Evolutionary conservation across 2,329 filamentous ascomycete genomes (phyloP).

Genomic region (Xylariales sp.): DNA sequence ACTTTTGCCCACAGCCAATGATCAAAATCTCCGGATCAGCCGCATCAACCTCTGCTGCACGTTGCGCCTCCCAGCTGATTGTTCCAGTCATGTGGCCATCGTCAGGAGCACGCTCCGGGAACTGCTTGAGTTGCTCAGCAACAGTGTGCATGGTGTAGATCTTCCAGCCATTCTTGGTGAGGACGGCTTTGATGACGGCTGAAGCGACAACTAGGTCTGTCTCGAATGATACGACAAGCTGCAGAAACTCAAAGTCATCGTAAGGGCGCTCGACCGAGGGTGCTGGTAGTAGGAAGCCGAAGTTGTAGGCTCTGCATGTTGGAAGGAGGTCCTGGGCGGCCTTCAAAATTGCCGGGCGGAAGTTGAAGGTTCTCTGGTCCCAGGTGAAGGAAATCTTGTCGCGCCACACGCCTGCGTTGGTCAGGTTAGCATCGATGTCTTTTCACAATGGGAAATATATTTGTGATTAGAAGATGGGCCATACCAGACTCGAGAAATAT

Average conservation of each 20-base stretch:
- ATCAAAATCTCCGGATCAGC: conserved; percentile 9
- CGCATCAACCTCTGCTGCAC: not conserved
- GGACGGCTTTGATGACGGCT: conserved; percentile 1
- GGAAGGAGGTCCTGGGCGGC: conserved; percentile 4
- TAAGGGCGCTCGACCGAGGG: conserved; percentile 3
- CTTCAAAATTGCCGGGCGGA: not conserved
- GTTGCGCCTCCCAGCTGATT: conserved; percentile 1
- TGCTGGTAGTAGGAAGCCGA: conserved; percentile 1
- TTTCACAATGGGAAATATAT: too few relatives aligned
- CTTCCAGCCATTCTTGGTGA: not conserved
- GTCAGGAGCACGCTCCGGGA: not conserved
- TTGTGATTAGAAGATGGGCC: not conserved
- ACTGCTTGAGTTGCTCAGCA: conserved; percentile 2
- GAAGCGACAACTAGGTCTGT: conserved; percentile 3
- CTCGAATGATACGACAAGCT: conserved; percentile 2
- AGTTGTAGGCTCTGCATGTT: conserved; percentile 1
- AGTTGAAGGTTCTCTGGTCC: conserved; percentile 4
- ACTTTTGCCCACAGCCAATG: conserved; percentile 21
- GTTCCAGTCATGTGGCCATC: conserved; percentile 4
- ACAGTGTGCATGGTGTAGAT: conserved; percentile 2
- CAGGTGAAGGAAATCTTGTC: conserved; percentile 4
- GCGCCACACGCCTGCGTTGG: conserved; percentile 1
- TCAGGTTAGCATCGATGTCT: not conserved
- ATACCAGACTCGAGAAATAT: conserved; percentile 2
- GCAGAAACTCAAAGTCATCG: conserved; percentile 1